These are phyloP conservation scores for Kazachstania taianensis DNA, from an alignment of 805 yeast species.

Conservation along the genomic window DNA sequence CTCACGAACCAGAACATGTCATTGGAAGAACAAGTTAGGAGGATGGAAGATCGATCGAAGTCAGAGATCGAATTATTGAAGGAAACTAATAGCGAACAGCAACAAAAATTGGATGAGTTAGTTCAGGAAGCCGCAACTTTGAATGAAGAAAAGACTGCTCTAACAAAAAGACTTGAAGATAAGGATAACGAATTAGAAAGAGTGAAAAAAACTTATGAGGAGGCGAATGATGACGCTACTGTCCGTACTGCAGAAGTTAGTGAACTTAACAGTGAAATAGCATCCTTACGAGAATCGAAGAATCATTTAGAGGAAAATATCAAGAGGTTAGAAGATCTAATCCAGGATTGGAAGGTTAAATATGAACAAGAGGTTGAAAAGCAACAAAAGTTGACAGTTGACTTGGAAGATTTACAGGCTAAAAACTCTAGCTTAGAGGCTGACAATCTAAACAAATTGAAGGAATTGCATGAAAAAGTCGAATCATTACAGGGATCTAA, in stretches of 20 bases:
- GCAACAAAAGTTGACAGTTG: slow-evolving; percentile 15
- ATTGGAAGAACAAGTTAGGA: slow-evolving; percentile 8
- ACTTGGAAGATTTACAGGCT: slow-evolving; percentile 22
- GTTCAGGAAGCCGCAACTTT: slow-evolving; percentile 1
- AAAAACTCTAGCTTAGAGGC: slow-evolving; percentile 20
- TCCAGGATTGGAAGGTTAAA: slow-evolving; percentile 20
- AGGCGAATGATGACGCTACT: slow-evolving; percentile 26
- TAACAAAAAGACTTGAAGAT: slow-evolving; percentile 1
- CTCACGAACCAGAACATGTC: slow-evolving; percentile 6
- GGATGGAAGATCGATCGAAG: slow-evolving; percentile 7
- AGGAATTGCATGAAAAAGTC: slow-evolving; percentile 29
- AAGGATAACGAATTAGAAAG: slow-evolving; percentile 10
- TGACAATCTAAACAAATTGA: slow-evolving; percentile 28
- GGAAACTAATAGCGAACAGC: slow-evolving; percentile 5
- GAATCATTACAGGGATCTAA: slow-evolving; percentile 24
- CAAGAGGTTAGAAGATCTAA: slow-evolving; percentile 24
- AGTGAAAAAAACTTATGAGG: slow-evolving; percentile 20
- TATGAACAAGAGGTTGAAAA: slow-evolving; percentile 12
- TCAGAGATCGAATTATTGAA: slow-evolving; percentile 2
- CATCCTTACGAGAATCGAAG: slow-evolving; percentile 26
- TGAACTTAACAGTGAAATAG: slow-evolving; percentile 27
- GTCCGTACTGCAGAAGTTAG: slow-evolving; percentile 31
- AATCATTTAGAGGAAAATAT: slow-evolving; percentile 23
- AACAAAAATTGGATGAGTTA: slow-evolving; percentile 1
- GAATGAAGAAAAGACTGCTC: not conserved